Conservation (phyloP, 306 rosid genomes). For the Cotoneaster glaucophyllus region DNA sequence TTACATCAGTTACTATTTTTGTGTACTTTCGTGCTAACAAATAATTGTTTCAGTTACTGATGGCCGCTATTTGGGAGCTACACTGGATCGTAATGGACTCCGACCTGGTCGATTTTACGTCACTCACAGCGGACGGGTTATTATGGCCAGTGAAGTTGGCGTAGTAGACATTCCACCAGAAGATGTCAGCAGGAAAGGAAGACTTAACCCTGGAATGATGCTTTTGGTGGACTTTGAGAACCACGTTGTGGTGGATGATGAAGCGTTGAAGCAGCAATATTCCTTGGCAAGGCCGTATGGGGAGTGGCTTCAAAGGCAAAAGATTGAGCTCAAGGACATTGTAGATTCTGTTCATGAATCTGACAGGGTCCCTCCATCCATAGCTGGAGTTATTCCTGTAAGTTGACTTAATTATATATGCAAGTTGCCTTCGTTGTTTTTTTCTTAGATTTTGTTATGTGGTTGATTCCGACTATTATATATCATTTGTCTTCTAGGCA, state of each 20-base stretch:
- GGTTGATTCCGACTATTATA: slow-evolving; percentile 6
- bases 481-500: slow-evolving; percentile 38
- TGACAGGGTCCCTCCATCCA: slow-evolving; percentile 56
- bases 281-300: slow-evolving; percentile 84
- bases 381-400: slow-evolving; percentile 71
- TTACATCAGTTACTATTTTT: background rate
- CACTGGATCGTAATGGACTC: slow-evolving; percentile 92
- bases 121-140: slow-evolving; percentile 91
- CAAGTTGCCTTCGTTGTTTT: background rate
- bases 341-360: slow-evolving; percentile 64
- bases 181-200: slow-evolving; percentile 86
- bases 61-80: slow-evolving; percentile 98
- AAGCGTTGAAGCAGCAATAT: slow-evolving; percentile 87
- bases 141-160: slow-evolving; percentile 99
- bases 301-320: slow-evolving; percentile 84
- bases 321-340: slow-evolving; percentile 78
- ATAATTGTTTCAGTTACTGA: slow-evolving; percentile 66
- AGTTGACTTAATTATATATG: slow-evolving; percentile 21
- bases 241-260: slow-evolving; percentile 85
- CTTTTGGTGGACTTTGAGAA: slow-evolving; percentile 95
- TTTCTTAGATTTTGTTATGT: slow-evolving; percentile 2
- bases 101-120: slow-evolving; percentile 97
- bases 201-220: slow-evolving; percentile 99
- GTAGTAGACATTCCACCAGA: slow-evolving; percentile 92
- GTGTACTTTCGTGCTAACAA: background rate